These are phyloP conservation scores for Monilinia laxa DNA, from an alignment of 2,329 filamentous ascomycete species.

Conservation along the genomic window DNA sequence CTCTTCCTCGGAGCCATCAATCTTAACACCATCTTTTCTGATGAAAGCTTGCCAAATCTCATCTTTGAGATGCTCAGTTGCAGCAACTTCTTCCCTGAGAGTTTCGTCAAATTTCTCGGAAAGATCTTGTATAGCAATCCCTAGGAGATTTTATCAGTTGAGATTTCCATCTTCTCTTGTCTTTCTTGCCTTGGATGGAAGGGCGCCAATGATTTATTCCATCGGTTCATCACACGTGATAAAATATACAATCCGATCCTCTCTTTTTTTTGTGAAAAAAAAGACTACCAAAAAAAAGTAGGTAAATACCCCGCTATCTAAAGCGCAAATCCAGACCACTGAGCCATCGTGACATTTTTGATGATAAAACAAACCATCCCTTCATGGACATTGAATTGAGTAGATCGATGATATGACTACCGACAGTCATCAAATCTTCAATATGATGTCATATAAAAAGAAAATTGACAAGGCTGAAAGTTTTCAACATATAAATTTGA, in stretches of 20 bases:
- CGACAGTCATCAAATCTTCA: neutral
- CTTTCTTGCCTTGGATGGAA: neutral
- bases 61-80: constrained; percentile 19
- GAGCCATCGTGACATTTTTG: constrained; percentile 16
- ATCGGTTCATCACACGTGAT: constrained; percentile 22
- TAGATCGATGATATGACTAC: neutral
- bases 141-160: constrained; percentile 12
- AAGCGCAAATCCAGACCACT: constrained; percentile 9
- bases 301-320: constrained; percentile 3
- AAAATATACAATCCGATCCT: neutral
- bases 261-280: neutral
- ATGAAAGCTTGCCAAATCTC: constrained; percentile 26
- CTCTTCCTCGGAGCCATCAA: constrained; percentile 14
- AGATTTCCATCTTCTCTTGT: neutral
- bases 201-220: neutral
- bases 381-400: neutral
- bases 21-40: constrained; percentile 14
- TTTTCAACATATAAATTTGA: constrained; percentile 10
- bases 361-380: neutral
- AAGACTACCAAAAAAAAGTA: neutral
- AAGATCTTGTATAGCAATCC: constrained; percentile 26
- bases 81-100: constrained; percentile 3
- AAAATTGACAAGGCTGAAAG: constrained; percentile 10
- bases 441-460: neutral
- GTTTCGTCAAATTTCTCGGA: constrained; percentile 22